Conservation (phyloP, 805 yeast species). For the Brettanomyces sp. region DNA sequence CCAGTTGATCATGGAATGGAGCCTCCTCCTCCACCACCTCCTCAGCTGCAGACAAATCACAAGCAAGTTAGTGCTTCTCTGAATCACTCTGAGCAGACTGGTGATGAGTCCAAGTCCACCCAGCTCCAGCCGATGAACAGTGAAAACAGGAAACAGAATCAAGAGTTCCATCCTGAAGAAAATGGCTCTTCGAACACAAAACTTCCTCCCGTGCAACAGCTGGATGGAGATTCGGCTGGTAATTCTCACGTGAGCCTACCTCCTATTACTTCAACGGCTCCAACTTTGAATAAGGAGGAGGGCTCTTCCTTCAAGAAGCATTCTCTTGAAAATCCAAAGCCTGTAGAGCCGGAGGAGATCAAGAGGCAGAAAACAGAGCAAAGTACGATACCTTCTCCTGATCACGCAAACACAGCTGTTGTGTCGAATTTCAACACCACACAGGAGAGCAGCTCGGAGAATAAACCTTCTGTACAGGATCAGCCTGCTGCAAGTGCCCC, state of each 20-base stretch:
- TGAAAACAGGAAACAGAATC: not conserved
- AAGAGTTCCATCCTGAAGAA: not conserved
- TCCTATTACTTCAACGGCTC: too few species aligned
- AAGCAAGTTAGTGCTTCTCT: not conserved
- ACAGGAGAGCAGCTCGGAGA: too few species aligned
- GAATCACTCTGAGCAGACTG: not conserved
- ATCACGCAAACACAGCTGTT: too few species aligned
- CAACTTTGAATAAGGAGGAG: too few species aligned
- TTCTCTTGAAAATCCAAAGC: not conserved
- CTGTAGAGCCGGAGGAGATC: not conserved
- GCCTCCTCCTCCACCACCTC: not conserved
- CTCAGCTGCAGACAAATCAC: not conserved
- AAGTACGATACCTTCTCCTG: not conserved
- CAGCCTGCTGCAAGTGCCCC: too few species aligned
- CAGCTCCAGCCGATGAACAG: too few species aligned
- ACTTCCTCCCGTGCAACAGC: too few species aligned
- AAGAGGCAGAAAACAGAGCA: not conserved
- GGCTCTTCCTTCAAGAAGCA: not conserved
- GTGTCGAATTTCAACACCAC: too few species aligned
- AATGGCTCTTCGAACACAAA: not conserved
- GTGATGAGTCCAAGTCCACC: too few species aligned
- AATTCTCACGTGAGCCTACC: too few species aligned
- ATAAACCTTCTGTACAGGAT: too few species aligned
- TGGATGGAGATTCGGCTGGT: too few species aligned
- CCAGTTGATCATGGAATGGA: not conserved